Percentiles rank a stretch among this genome's conserved stretches.
phyloP scores from a whole-genome alignment of 148 eudicot species.

The Cornus suecica region DNA sequence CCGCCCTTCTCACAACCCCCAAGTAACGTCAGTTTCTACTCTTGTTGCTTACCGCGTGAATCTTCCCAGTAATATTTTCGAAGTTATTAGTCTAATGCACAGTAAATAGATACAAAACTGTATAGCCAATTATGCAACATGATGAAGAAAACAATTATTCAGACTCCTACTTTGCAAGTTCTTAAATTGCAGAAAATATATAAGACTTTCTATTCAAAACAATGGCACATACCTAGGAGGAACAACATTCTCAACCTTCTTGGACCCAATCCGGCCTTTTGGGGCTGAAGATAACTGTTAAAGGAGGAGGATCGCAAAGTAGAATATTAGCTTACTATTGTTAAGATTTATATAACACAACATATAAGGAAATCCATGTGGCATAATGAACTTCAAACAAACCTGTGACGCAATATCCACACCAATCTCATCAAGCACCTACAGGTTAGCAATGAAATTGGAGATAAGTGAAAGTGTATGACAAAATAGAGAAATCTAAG shows the following conservation, averaged over 20 bases:
- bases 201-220: background rate
- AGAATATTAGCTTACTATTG: background rate
- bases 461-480: background rate
- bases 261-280: slow-evolving; percentile 62
- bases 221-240: slow-evolving; percentile 48
- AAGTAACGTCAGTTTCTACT: no score
- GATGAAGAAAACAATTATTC: no score
- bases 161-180: no score
- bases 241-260: slow-evolving; percentile 45
- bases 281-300: slow-evolving; percentile 72
- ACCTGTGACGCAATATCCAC: slow-evolving; percentile 85
- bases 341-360: background rate
- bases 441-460: slow-evolving; percentile 5
- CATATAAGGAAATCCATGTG: background rate
- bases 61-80: background rate
- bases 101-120: background rate
- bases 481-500: background rate
- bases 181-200: background rate
- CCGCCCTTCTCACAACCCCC: no score
- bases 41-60: no score
- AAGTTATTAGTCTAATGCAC: background rate
- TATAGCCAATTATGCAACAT: background rate
- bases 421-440: slow-evolving; percentile 82
- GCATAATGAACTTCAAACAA: slow-evolving; percentile 14
- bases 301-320: slow-evolving; percentile 8